Conservation (phyloP, 2,329 filamentous ascomycete genomes). For the Phialemoniopsis sp. region DNA sequence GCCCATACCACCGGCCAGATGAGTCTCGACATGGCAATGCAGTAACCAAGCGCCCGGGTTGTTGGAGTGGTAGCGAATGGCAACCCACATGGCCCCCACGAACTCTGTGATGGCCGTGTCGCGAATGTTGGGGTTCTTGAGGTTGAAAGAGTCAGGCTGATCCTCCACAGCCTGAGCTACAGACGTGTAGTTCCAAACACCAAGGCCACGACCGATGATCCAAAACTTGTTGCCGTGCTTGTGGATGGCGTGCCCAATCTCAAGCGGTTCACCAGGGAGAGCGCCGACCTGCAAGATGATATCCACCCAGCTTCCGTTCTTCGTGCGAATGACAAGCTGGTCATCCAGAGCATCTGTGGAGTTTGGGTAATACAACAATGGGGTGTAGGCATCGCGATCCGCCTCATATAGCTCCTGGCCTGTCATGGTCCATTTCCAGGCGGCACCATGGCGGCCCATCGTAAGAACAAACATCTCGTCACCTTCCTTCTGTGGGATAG, state of each 20-base stretch:
- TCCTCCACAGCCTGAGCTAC: constrained; percentile 30
- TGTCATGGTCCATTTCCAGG: constrained; percentile 21
- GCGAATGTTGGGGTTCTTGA: constrained; percentile 32
- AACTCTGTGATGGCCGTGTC: constrained; percentile 21
- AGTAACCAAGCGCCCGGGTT: constrained; percentile 42
- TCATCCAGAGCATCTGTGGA: neutral
- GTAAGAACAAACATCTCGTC: constrained; percentile 10
- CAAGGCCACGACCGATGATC: constrained; percentile 30
- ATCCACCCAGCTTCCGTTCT: constrained; percentile 32
- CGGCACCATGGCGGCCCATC: constrained; percentile 18
- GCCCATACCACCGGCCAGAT: constrained; percentile 42
- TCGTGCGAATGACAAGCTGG: constrained; percentile 7
- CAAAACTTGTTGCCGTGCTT: constrained; percentile 43
- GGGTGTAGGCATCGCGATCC: constrained; percentile 1
- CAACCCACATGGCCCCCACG: constrained; percentile 26
- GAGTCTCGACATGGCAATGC: constrained; percentile 45
- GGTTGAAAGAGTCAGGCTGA: constrained; percentile 35
- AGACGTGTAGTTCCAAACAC: constrained; percentile 33
- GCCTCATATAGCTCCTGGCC: constrained; percentile 2
- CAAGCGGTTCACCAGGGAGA: neutral
- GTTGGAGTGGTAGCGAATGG: constrained; percentile 36
- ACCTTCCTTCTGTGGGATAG: no score
- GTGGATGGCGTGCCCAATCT: constrained; percentile 25
- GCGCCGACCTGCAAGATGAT: constrained; percentile 21
- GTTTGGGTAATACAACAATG: constrained; percentile 5